These are phyloP conservation scores for Takashimella koratensis DNA, from an alignment of 1,284 basidiomycete genomes.

Conservation along the genomic window DNA sequence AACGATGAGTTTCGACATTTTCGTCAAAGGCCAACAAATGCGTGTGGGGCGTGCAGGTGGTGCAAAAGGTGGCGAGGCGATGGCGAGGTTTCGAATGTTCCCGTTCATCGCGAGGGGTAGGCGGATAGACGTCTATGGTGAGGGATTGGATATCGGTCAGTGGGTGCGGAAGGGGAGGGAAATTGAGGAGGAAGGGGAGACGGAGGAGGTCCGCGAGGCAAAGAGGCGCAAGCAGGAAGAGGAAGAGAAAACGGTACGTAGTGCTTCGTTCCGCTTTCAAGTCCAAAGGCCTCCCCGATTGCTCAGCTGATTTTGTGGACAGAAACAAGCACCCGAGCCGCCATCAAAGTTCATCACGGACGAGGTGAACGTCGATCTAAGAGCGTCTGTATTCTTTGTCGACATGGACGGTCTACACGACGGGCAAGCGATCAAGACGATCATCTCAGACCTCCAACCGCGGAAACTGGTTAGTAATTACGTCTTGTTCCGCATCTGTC, in stretches of 20 bases:
- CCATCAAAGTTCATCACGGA: slow-evolving; percentile 88
- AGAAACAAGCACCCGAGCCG: slow-evolving; percentile 65
- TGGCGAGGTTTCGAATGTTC: slow-evolving; percentile 84
- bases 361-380: slow-evolving; percentile 68
- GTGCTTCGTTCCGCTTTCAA: too few relatives aligned
- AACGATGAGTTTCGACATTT: slow-evolving; percentile 85
- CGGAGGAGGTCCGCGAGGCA: slow-evolving; percentile 70
- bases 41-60: slow-evolving; percentile 62
- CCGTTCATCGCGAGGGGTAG: slow-evolving; percentile 91
- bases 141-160: slow-evolving; percentile 87
- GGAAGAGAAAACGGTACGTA: slow-evolving; percentile 71
- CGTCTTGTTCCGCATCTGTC: too few relatives aligned
- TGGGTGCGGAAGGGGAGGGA: slow-evolving; percentile 86
- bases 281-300: too few relatives aligned
- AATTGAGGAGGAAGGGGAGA: slow-evolving; percentile 80
- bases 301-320: background rate
- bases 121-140: slow-evolving; percentile 91
- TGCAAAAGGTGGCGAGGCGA: slow-evolving; percentile 19
- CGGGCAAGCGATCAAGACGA: slow-evolving; percentile 92
- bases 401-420: slow-evolving; percentile 97
- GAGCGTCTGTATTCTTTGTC: slow-evolving; percentile 81
- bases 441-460: slow-evolving; percentile 93
- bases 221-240: slow-evolving; percentile 67
- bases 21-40: slow-evolving; percentile 86
- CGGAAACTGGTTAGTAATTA: slow-evolving; percentile 85